Conservation (phyloP, 495 filamentous ascomycete genomes). For the Achaetomiella virescens region DNA sequence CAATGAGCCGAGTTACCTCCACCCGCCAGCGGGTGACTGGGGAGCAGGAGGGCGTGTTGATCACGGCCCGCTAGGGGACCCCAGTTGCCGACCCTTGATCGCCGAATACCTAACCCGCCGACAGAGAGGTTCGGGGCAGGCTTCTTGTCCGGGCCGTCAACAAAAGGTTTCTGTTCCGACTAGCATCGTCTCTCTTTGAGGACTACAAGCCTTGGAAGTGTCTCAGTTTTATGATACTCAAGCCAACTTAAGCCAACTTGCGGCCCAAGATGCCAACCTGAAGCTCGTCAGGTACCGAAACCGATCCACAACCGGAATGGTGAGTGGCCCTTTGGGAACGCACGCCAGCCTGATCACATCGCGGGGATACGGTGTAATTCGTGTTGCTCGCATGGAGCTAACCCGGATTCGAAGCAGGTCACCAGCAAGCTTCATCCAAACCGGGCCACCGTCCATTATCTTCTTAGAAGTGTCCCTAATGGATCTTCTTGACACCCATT, state of each 20-base stretch:
- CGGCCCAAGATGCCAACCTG: background rate
- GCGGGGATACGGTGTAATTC: background rate
- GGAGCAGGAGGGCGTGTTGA: conserved; percentile 7
- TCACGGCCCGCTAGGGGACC: background rate
- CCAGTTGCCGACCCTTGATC: background rate
- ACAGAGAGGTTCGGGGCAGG: too few relatives aligned
- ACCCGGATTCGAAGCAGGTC: background rate
- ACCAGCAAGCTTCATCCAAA: background rate
- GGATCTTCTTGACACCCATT: background rate
- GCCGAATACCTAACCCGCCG: background rate
- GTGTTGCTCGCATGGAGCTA: conserved; percentile 5
- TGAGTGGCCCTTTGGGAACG: background rate
- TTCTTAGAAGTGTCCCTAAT: background rate
- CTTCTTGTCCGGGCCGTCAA: too few relatives aligned
- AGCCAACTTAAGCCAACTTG: background rate
- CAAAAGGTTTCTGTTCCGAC: too few relatives aligned
- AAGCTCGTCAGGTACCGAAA: background rate
- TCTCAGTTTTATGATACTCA: too few relatives aligned
- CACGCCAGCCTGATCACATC: conserved; percentile 6
- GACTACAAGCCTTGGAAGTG: too few relatives aligned
- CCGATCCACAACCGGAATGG: background rate
- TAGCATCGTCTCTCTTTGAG: too few relatives aligned
- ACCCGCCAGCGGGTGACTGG: background rate
- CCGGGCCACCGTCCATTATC: background rate
- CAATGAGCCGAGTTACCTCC: background rate